Base-by-base conservation (phyloP, 2,329 filamentous ascomycete species). In the Zymoseptoria crescenta region DNA sequence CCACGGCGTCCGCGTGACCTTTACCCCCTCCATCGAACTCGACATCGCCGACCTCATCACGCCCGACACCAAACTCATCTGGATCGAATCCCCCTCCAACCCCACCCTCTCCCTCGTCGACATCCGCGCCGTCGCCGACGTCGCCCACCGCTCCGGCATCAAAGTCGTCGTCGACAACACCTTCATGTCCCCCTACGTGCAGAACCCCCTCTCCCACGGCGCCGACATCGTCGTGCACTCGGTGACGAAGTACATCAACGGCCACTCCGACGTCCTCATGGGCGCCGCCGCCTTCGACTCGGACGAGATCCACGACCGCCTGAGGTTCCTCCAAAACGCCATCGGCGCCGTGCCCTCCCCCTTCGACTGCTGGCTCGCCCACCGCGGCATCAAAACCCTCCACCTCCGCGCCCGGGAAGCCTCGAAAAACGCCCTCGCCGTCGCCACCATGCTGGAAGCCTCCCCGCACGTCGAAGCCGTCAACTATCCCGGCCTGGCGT, bases 81-180 rank as follows among this genome's bases (percentile, higher is more conserved):
- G 94, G 94, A 97, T 99, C 71, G 91, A 99, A 79, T 87, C 85
- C 8, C 94, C 94, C 24, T 94, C 89, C 68, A 99, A 99, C 79
- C 94, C 94, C 0, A 99, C 94, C 6, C 81, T 99, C 59, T 86
- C 89, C 28, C 83, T 99, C 53, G 93, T 97, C 65, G 93, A 99
- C 76, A 96, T 99, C 72, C 82, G 89, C 68, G 87, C 89, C 56
- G 88, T 99, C 49, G 87, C 89, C 28, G 85, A 84, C 28, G 82
- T 88, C 57, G 94, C 94, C 19, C 94, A 97, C 75, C 81, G 87
- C 69, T 89, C 90, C 71, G 93, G 92, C 62, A 90, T 97, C 70
- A 81, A 90, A 72, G 94, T 99, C 50, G 94, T 99, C n/a, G 94
- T 99, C 49, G 94, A 99, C 80, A 99, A 99, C 80, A 99, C 94